Evolutionary conservation across 2,329 filamentous ascomycete genomes (phyloP).

Genomic region (Aspergillus fischeri): DNA sequence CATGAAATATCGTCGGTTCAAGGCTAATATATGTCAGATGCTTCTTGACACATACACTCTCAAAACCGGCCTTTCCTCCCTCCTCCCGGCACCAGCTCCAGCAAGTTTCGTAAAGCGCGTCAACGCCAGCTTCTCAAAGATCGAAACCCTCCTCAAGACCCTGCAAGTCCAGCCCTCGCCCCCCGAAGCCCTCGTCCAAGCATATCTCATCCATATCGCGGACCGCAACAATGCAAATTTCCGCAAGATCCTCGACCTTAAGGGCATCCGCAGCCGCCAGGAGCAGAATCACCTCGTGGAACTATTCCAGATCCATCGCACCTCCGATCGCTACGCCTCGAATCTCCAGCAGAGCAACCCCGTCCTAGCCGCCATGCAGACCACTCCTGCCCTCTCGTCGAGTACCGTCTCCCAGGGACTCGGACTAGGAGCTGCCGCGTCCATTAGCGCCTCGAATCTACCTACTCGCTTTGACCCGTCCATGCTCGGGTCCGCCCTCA

Average conservation of each 20-base stretch:
- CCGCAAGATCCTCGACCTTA: constrained; percentile 90
- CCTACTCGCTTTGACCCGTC: constrained; percentile 71
- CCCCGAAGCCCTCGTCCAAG: constrained; percentile 90
- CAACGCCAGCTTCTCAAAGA: constrained; percentile 74
- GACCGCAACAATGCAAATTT: constrained; percentile 94
- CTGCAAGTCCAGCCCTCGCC: constrained; percentile 89
- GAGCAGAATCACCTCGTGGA: constrained; percentile 83
- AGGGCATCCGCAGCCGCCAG: constrained; percentile 74
- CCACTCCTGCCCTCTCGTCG: constrained; percentile 23
- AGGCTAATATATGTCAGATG: constrained; percentile 58
- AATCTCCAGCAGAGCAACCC: constrained; percentile 67
- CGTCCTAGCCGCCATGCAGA: constrained; percentile 62
- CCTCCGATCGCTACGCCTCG: constrained; percentile 58
- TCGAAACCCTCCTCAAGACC: constrained; percentile 92
- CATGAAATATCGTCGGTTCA: background rate
- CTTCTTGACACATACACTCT: constrained; percentile 82
- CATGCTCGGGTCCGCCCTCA: constrained; percentile 77
- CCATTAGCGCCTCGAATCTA: constrained; percentile 43
- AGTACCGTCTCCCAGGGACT: constrained; percentile 46
- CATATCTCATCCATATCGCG: constrained; percentile 94
- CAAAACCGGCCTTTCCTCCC: constrained; percentile 47
- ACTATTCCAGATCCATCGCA: constrained; percentile 82
- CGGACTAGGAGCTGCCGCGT: constrained; percentile 39
- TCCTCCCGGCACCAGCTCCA: constrained; percentile 55
- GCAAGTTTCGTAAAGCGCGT: constrained; percentile 78